Conservation (phyloP, 1,284 basidiomycete species). For the Xerocomus minutiporus region DNA sequence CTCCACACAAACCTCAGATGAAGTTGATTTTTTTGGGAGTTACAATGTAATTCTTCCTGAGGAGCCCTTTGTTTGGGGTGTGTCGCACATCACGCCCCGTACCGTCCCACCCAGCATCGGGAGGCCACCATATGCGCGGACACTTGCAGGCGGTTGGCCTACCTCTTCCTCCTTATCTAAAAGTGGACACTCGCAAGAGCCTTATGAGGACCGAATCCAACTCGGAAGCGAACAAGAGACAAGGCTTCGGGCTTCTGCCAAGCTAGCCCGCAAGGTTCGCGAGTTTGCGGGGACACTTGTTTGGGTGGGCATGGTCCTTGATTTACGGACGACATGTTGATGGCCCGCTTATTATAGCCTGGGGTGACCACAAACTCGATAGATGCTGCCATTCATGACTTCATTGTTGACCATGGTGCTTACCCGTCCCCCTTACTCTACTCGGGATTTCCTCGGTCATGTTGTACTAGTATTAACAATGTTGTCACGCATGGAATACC, state of each 20-base stretch:
- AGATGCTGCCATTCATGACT: conserved; percentile 67
- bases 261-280: conserved; percentile 59
- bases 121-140: conserved; percentile 54
- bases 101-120: conserved; percentile 56
- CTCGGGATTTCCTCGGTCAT: conserved; percentile 75
- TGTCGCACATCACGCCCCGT: conserved; percentile 55
- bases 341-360: conserved; percentile 40
- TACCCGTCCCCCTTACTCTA: conserved; percentile 89
- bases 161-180: conserved; percentile 1
- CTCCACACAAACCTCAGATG: conserved; percentile 5
- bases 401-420: conserved; percentile 62
- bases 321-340: not conserved
- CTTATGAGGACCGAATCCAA: conserved; percentile 39
- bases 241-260: conserved; percentile 54
- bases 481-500: conserved; percentile 82
- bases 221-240: conserved; percentile 57
- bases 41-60: conserved; percentile 64
- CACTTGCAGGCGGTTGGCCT: conserved; percentile 2
- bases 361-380: conserved; percentile 73
- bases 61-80: conserved; percentile 63
- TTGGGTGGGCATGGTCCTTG: conserved; percentile 40
- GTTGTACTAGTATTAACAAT: conserved; percentile 89
- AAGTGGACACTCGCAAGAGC: conserved; percentile 27
- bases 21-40: conserved; percentile 41
- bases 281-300: conserved; percentile 54